These are phyloP conservation scores for Ogataea corticis DNA, from an alignment of 805 yeast species.

Conservation along the genomic window DNA sequence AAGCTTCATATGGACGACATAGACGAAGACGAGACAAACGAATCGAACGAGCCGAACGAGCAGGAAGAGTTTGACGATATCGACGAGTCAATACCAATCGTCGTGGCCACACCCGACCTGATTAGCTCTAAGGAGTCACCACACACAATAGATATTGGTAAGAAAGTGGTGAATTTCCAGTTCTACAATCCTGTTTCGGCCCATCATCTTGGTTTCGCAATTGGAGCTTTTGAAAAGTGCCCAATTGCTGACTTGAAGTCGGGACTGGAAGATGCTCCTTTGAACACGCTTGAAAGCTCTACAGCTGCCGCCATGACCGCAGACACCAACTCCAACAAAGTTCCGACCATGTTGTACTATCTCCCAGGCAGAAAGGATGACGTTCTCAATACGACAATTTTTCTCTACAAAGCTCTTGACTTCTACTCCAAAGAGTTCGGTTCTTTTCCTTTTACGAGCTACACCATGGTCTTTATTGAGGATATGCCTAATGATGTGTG, in stretches of 20 bases:
- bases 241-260: conserved; percentile 49
- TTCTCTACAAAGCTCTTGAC: conserved; percentile 77
- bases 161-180: conserved; percentile 74
- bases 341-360: conserved; percentile 63
- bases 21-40: conserved; percentile 39
- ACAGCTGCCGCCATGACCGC: conserved; percentile 24
- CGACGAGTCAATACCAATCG: conserved; percentile 48
- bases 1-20: conserved; percentile 29
- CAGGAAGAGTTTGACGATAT: conserved; percentile 50
- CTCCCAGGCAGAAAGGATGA: conserved; percentile 57
- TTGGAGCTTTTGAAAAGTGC: conserved; percentile 79
- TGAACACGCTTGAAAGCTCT: conserved; percentile 31
- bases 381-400: conserved; percentile 71
- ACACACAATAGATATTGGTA: conserved; percentile 71
- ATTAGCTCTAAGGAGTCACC: conserved; percentile 66
- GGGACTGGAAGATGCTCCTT: conserved; percentile 28
- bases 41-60: conserved; percentile 33
- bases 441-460: conserved; percentile 86
- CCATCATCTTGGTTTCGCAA: conserved; percentile 93
- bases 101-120: conserved; percentile 71
- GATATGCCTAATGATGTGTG: conserved; percentile 49
- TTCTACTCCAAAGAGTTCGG: conserved; percentile 87
- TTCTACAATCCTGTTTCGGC: conserved; percentile 87
- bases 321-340: conserved; percentile 34
- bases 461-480: conserved; percentile 71